These are phyloP conservation scores for Phanerochaete sordida DNA, from an alignment of 768 basidiomycete genomes.

Conservation along the genomic window DNA sequence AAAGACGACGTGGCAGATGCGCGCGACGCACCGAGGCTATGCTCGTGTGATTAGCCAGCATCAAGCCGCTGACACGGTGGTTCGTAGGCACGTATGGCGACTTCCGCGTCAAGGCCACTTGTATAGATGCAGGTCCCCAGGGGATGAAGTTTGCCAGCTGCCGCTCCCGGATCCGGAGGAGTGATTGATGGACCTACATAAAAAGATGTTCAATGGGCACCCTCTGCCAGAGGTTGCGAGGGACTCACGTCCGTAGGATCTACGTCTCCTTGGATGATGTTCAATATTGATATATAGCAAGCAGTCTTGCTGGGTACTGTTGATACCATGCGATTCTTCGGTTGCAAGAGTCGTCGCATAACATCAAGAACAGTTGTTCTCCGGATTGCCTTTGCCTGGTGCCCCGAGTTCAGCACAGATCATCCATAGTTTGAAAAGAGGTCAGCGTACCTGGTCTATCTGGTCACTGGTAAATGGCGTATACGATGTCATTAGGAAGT, in stretches of 20 bases:
- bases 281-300: constrained; percentile 96
- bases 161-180: constrained; percentile 93
- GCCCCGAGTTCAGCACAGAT: not conserved
- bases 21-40: constrained; percentile 76
- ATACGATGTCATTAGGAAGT: constrained; percentile 98
- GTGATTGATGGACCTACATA: constrained; percentile 88
- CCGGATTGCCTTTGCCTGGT: constrained; percentile 91
- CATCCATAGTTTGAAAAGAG: not conserved
- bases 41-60: constrained; percentile 99
- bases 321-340: constrained; percentile 97
- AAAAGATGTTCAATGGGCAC: not conserved
- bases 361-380: constrained; percentile 97
- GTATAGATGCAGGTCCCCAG: constrained; percentile 98
- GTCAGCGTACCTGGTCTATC: constrained; percentile 75
- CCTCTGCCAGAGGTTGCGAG: not conserved
- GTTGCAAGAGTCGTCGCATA: constrained; percentile 95
- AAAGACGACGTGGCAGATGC: not conserved
- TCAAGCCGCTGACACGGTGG: constrained; percentile 95
- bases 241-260: constrained; percentile 88
- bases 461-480: constrained; percentile 98
- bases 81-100: constrained; percentile 86
- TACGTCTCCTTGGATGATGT: constrained; percentile 98
- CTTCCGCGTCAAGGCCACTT: constrained; percentile 90
- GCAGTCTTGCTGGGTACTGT: constrained; percentile 89
- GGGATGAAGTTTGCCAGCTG: constrained; percentile 98